Evolutionary conservation across 2,329 filamentous ascomycete species (phyloP).

Genomic region (Penicillium janthinellum): DNA sequence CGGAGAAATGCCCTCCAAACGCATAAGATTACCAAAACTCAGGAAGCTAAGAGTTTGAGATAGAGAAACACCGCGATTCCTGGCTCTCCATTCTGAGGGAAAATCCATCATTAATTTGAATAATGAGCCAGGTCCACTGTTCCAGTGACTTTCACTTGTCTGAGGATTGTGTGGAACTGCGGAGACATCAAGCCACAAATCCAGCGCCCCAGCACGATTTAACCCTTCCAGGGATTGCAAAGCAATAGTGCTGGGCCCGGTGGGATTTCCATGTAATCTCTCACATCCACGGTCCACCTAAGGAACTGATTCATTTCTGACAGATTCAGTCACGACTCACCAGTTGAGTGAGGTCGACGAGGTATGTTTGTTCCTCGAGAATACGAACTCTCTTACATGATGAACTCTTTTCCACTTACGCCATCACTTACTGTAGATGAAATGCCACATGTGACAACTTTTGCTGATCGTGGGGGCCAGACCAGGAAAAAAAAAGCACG

Average conservation of each 20-base stretch:
- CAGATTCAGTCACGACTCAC: not conserved
- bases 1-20: not conserved
- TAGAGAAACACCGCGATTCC: not conserved
- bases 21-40: not conserved
- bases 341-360: no score
- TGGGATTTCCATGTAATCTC: not conserved
- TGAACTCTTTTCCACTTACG: no score
- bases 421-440: no score
- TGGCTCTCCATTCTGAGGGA: not conserved
- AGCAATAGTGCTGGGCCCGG: not conserved
- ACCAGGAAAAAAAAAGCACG: not conserved
- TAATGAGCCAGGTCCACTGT: not conserved
- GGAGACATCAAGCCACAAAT: not conserved
- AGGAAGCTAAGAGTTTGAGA: not conserved
- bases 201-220: not conserved
- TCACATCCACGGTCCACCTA: not conserved
- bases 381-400: no score
- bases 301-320: not conserved
- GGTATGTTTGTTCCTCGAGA: no score
- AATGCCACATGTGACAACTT: not conserved
- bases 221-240: not conserved
- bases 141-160: not conserved
- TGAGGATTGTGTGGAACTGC: not conserved
- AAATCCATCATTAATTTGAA: not conserved
- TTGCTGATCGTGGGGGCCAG: not conserved